These are phyloP conservation scores for Alternaria sp. DNA, from an alignment of 2,329 filamentous ascomycete species.

Conservation along the genomic window DNA sequence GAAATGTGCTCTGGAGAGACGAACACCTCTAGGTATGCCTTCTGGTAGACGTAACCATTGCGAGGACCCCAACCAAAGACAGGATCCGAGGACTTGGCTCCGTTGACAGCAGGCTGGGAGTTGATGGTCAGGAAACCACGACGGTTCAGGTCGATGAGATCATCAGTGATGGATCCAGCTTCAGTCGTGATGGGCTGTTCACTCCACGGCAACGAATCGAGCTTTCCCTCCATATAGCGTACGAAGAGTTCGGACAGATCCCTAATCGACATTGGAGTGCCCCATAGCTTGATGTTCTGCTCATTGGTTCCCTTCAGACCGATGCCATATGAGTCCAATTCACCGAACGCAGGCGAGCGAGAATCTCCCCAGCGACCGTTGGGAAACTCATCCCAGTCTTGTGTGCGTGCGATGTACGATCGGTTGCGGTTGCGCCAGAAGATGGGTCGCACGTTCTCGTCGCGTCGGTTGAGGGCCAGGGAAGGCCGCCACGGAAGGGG, in stretches of 20 bases:
- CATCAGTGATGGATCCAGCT: conserved; percentile 76
- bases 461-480: conserved; percentile 83
- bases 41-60: conserved; percentile 98
- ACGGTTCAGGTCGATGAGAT: conserved; percentile 81
- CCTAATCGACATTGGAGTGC: conserved; percentile 77
- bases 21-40: conserved; percentile 92
- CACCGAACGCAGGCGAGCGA: conserved; percentile 92
- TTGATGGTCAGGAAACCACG: conserved; percentile 94
- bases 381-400: conserved; percentile 99
- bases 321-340: conserved; percentile 92
- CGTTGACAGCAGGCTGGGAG: conserved; percentile 93
- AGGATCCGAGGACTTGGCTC: conserved; percentile 84
- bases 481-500: conserved; percentile 97
- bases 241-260: conserved; percentile 87
- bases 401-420: conserved; percentile 92
- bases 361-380: conserved; percentile 99
- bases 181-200: conserved; percentile 86
- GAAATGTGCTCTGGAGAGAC: conserved; percentile 80
- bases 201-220: conserved; percentile 91
- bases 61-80: conserved; percentile 92
- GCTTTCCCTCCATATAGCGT: conserved; percentile 78
- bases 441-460: conserved; percentile 95
- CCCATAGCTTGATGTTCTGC: conserved; percentile 94
- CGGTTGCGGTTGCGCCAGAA: conserved; percentile 99
- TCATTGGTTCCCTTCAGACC: conserved; percentile 94